These are phyloP conservation scores for Populus davidiana DNA, from an alignment of 345 rosid genomes.

Conservation along the genomic window DNA sequence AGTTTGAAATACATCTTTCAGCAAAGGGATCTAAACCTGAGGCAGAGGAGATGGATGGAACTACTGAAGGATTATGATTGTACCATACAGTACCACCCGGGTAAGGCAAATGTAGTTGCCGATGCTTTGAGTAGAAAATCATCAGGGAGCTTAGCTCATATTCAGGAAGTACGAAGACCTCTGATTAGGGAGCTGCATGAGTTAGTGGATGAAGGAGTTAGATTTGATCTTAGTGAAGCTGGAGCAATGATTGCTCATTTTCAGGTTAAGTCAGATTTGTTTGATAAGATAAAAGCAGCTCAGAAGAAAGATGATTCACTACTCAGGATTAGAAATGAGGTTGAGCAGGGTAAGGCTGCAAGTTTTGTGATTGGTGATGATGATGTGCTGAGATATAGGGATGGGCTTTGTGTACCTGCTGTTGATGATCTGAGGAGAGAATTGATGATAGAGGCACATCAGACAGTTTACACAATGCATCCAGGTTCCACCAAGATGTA, in stretches of 20 bases:
- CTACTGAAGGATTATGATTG: not conserved
- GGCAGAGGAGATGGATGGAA: not conserved
- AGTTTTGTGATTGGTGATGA: not conserved
- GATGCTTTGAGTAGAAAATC: not conserved
- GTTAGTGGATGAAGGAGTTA: not conserved
- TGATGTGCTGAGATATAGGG: no score
- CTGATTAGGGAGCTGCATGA: not conserved
- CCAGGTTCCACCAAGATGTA: not conserved
- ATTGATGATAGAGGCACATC: not conserved
- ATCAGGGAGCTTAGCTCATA: not conserved
- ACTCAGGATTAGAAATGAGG: not conserved
- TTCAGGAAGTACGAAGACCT: not conserved
- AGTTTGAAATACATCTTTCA: not conserved
- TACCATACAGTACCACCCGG: not conserved
- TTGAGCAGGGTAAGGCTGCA: not conserved
- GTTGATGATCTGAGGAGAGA: not conserved
- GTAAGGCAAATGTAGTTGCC: not conserved
- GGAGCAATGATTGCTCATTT: not conserved
- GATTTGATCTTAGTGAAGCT: no score
- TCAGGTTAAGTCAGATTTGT: not conserved
- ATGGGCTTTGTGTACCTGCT: no score
- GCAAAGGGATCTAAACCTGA: not conserved
- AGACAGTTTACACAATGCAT: not conserved
- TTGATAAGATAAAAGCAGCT: not conserved
- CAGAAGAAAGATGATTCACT: not conserved